Evolutionary conservation across 2,329 filamentous ascomycete genomes (phyloP).

Genomic region (Calonectria leucothoes): DNA sequence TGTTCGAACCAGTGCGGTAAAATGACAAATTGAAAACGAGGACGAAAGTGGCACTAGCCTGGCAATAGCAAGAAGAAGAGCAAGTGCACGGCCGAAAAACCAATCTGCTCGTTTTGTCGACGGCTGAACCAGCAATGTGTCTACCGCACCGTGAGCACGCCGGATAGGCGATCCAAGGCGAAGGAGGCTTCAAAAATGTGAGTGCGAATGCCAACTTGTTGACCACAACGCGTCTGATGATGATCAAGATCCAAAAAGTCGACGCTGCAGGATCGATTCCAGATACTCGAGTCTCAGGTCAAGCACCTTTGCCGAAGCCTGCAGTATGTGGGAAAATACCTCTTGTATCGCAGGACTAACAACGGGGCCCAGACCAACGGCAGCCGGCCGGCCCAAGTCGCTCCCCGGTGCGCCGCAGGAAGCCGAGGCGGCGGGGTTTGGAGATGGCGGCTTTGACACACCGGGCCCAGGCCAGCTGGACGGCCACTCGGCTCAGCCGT

Average conservation of each 20-base stretch:
- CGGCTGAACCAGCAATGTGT: neutral
- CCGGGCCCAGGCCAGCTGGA: neutral
- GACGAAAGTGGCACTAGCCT: neutral
- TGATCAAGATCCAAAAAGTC: neutral
- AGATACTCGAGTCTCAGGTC: neutral
- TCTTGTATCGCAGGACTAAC: neutral
- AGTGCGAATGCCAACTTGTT: no score
- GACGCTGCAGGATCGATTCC: neutral
- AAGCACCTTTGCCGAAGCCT: neutral
- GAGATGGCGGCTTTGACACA: neutral
- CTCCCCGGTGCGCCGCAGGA: neutral
- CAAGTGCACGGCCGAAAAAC: neutral
- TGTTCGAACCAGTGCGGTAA: neutral
- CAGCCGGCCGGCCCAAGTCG: neutral
- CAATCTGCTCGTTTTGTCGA: neutral
- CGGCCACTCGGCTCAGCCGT: neutral
- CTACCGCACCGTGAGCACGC: neutral
- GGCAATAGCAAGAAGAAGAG: neutral
- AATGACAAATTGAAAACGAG: neutral
- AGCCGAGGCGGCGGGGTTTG: neutral
- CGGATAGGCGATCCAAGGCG: neutral
- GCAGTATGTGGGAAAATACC: neutral
- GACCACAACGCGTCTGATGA: no score
- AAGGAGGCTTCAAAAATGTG: neutral
- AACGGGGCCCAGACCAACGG: neutral